Percentiles rank a stretch among this genome's conserved stretches.
Evolutionary conservation across 116 monocot genomes (phyloP).

Genomic region (Zostera marina): DNA sequence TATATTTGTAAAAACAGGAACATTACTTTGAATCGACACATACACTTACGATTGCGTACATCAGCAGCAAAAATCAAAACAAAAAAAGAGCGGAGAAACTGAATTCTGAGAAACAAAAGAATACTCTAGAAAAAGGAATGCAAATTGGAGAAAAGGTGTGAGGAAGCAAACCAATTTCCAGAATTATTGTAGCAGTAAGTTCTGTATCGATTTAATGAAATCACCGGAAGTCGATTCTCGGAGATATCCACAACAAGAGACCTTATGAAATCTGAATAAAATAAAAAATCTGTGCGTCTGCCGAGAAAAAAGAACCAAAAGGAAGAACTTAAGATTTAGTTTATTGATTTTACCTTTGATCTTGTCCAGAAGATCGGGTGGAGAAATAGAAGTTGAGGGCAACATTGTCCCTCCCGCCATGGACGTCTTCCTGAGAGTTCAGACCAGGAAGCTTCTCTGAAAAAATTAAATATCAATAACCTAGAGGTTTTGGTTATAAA

Average conservation of each 20-base stretch:
- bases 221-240: conserved; percentile 17
- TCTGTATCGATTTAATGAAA: conserved; percentile 32
- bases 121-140: too few species aligned
- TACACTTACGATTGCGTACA: too few species aligned
- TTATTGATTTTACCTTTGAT: conserved; percentile 4
- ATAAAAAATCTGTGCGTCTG: not conserved
- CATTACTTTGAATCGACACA: too few species aligned
- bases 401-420: not conserved
- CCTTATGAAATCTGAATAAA: conserved; percentile 11
- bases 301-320: not conserved
- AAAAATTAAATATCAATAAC: too few species aligned
- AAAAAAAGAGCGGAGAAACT: too few species aligned
- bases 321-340: not conserved
- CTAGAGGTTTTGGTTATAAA: too few species aligned
- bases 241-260: conserved; percentile 22
- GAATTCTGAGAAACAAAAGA: too few species aligned
- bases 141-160: too few species aligned
- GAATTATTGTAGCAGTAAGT: conserved; percentile 45
- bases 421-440: not conserved
- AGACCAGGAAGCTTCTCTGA: too few species aligned
- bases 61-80: too few species aligned
- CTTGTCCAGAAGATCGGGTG: conserved; percentile 3
- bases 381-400: not conserved
- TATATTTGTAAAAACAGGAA: too few species aligned
- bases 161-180: conserved; percentile 12